These are phyloP conservation scores for Suillus placidus DNA, from an alignment of 768 basidiomycete species.

Conservation along the genomic window DNA sequence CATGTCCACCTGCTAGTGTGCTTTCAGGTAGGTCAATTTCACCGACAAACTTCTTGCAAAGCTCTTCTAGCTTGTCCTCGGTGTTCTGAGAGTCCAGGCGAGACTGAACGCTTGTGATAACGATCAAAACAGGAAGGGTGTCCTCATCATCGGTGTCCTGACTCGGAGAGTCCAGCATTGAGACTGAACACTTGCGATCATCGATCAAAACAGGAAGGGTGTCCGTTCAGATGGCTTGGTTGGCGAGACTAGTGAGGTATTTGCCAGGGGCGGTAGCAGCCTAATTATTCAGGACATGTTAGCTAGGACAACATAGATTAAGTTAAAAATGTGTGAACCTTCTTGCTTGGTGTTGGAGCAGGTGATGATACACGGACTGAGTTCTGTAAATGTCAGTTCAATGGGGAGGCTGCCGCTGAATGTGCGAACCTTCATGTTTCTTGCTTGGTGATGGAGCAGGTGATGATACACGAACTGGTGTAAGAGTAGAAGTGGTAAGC, in stretches of 20 bases:
- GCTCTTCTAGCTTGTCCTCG: slow-evolving; percentile 41
- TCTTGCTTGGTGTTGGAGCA: slow-evolving; percentile 50
- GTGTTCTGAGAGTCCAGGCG: slow-evolving; percentile 30
- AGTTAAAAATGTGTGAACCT: slow-evolving; percentile 36
- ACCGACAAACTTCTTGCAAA: slow-evolving; percentile 58
- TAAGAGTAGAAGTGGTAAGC: no score
- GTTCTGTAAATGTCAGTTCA: no score
- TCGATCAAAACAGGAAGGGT: no score
- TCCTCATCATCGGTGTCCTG: not conserved
- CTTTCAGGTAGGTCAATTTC: slow-evolving; percentile 63
- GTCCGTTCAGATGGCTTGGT: slow-evolving; percentile 22
- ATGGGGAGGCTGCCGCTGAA: no score
- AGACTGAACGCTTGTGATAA: slow-evolving; percentile 33
- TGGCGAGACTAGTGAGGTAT: slow-evolving; percentile 47
- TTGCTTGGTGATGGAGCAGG: slow-evolving; percentile 49
- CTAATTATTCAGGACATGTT: slow-evolving; percentile 6
- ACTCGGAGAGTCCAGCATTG: no score
- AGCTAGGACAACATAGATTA: slow-evolving; percentile 10
- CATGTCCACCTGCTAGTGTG: no score
- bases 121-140: slow-evolving; percentile 16
- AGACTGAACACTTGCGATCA: not conserved
- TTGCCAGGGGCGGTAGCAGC: slow-evolving; percentile 47
- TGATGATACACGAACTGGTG: slow-evolving; percentile 23
- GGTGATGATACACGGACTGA: slow-evolving; percentile 27
- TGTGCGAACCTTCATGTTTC: no score